Evolutionary conservation across 2,329 filamentous ascomycete genomes (phyloP).

Genomic region (Neofusicoccum sp.): DNA sequence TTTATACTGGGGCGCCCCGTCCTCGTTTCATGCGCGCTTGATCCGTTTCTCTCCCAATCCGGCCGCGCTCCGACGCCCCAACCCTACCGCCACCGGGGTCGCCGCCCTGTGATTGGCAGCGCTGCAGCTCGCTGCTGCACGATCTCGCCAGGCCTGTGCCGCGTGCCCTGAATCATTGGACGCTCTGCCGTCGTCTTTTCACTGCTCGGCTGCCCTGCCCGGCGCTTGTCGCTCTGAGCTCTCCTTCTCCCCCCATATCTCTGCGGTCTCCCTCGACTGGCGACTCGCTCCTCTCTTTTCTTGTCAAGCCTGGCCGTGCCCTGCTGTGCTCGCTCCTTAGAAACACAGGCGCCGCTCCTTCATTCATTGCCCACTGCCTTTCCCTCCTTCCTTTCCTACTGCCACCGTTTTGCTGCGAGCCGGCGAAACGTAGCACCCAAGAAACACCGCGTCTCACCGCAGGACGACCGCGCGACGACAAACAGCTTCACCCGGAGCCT

Average conservation of each 20-base stretch:
- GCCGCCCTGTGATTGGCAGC: background rate
- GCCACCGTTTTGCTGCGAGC: slow-evolving; percentile 33
- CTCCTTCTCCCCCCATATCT: slow-evolving; percentile 29
- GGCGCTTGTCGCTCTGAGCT: slow-evolving; percentile 13
- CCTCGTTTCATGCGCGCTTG: background rate
- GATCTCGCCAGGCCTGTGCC: slow-evolving; percentile 9
- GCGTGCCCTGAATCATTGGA: slow-evolving; percentile 12
- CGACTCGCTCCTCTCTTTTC: slow-evolving; percentile 4
- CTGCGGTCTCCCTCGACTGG: slow-evolving; percentile 22
- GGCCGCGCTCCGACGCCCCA: background rate
- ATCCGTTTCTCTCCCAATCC: slow-evolving; percentile 9
- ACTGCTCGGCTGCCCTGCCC: slow-evolving; percentile 10
- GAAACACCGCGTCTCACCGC: slow-evolving; percentile 14
- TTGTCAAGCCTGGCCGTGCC: slow-evolving; percentile 15
- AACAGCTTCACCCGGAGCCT: background rate
- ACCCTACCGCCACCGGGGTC: no score
- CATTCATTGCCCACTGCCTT: slow-evolving; percentile 34
- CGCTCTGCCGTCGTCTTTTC: slow-evolving; percentile 15
- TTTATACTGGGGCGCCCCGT: slow-evolving; percentile 15
- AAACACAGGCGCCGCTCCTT: slow-evolving; percentile 30
- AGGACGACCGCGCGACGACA: slow-evolving; percentile 14
- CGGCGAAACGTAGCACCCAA: slow-evolving; percentile 25
- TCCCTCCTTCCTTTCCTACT: slow-evolving; percentile 16
- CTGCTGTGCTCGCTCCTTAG: slow-evolving; percentile 43
- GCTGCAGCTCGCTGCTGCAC: background rate